phyloP scores from a whole-genome alignment of 768 basidiomycete genomes.

The Amanita inopinata region DNA sequence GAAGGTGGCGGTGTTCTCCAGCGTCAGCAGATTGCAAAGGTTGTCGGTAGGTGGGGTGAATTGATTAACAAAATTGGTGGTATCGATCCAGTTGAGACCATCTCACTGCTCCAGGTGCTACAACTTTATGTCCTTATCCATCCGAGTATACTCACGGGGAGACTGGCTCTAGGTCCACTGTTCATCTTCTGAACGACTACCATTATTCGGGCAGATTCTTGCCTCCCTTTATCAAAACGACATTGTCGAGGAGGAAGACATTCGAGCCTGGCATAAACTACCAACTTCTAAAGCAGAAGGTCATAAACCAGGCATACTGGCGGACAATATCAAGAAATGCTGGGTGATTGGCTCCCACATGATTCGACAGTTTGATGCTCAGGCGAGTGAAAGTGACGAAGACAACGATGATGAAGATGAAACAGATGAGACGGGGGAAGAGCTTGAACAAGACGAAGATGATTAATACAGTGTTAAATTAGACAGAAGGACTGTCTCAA shows the following conservation, averaged over 20 bases:
- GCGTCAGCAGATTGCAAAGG: conserved; percentile 50
- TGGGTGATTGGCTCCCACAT: conserved; percentile 64
- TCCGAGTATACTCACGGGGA: not conserved
- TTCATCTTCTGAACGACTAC: conserved; percentile 48
- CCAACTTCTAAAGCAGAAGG: conserved; percentile 46
- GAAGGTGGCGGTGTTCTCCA: conserved; percentile 47
- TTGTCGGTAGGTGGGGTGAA: conserved; percentile 74
- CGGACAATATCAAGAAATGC: conserved; percentile 54
- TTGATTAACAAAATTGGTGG: conserved; percentile 78
- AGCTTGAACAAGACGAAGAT: not conserved
- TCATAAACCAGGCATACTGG: conserved; percentile 25
- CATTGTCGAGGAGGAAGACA: conserved; percentile 82
- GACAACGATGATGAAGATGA: conserved; percentile 14
- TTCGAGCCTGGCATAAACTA: conserved; percentile 74
- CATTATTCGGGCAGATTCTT: conserved; percentile 78
- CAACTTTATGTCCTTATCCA: conserved; percentile 1
- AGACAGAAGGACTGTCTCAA: too few species aligned
- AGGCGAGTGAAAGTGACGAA: conserved; percentile 42
- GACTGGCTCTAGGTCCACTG: conserved; percentile 45
- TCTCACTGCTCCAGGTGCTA: conserved; percentile 68
- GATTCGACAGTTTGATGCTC: conserved; percentile 76
- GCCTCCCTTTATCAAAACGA: conserved; percentile 87
- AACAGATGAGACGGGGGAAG: conserved; percentile 16
- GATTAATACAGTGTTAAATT: not conserved
- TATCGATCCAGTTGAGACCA: conserved; percentile 71